Conservation (phyloP, 306 rosid genomes). For the Medicago ruthenica region DNA sequence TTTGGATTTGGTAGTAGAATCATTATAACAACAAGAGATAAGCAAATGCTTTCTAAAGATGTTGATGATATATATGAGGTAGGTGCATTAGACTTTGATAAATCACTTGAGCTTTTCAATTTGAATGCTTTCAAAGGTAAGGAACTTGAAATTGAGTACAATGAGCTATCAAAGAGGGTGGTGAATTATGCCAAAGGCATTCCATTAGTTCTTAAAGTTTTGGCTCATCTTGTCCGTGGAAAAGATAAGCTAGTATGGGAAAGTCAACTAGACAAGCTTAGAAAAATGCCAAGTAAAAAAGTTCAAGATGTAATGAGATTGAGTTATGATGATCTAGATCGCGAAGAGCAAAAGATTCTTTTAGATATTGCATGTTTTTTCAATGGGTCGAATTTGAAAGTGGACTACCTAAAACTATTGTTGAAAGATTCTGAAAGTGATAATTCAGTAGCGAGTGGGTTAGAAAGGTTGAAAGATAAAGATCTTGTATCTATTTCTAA, state of each 20-base stretch:
- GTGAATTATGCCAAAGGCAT: slow-evolving; percentile 17
- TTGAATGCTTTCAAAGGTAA: neutral
- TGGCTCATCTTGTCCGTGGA: slow-evolving; percentile 14
- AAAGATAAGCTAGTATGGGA: slow-evolving; percentile 9
- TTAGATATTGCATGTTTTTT: neutral
- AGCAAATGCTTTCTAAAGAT: neutral
- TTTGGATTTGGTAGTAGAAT: slow-evolving; percentile 5
- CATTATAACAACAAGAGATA: neutral
- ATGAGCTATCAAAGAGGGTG: slow-evolving; percentile 11
- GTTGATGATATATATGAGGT: neutral
- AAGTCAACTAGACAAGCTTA: slow-evolving; percentile 17
- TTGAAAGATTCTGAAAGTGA: neutral
- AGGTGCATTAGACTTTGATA: neutral
- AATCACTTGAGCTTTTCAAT: neutral
- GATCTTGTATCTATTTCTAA: neutral
- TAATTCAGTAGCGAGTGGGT: neutral
- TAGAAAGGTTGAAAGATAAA: neutral
- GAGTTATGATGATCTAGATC: slow-evolving; percentile 19
- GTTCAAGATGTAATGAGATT: neutral
- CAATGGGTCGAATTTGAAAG: neutral
- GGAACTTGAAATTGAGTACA: neutral
- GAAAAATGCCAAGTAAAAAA: neutral
- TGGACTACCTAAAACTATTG: neutral
- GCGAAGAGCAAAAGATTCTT: neutral
- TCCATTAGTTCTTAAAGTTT: slow-evolving; percentile 8